These are phyloP conservation scores for Elaeagnus macrophylla DNA, from an alignment of 306 rosid genomes.

Conservation along the genomic window DNA sequence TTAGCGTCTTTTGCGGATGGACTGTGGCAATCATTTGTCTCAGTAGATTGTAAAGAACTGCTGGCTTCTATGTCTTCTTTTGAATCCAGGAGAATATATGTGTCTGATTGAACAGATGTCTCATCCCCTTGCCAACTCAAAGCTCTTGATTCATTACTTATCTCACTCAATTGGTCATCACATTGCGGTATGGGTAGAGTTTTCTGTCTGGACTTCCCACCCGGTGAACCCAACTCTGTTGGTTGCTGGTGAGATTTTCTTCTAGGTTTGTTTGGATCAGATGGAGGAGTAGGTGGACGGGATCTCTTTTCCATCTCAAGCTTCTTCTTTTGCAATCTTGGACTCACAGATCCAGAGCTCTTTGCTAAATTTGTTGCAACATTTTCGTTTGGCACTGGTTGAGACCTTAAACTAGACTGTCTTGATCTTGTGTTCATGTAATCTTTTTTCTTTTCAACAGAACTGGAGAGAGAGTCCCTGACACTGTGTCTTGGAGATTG, in stretches of 20 bases:
- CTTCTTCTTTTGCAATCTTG: slow-evolving; percentile 71
- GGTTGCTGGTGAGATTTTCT: slow-evolving; percentile 42
- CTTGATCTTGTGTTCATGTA: slow-evolving; percentile 29
- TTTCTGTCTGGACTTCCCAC: slow-evolving; percentile 50
- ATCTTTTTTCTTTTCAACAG: slow-evolving; percentile 45
- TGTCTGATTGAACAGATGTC: slow-evolving; percentile 35
- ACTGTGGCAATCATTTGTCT: slow-evolving; percentile 34
- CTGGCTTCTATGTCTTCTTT: slow-evolving; percentile 45
- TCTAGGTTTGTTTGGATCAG: slow-evolving; percentile 47
- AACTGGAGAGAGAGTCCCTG: slow-evolving; percentile 32
- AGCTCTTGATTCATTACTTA: slow-evolving; percentile 50
- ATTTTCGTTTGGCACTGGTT: slow-evolving; percentile 36
- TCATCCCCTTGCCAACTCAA: slow-evolving; percentile 59
- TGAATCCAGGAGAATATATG: slow-evolving; percentile 21
- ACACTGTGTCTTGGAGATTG: slow-evolving; percentile 34
- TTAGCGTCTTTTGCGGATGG: slow-evolving; percentile 40
- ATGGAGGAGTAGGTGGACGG: slow-evolving; percentile 53
- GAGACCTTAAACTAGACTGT: slow-evolving; percentile 41
- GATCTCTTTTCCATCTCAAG: slow-evolving; percentile 61
- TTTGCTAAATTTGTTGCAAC: slow-evolving; percentile 30
- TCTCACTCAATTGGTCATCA: slow-evolving; percentile 62
- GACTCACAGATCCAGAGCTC: slow-evolving; percentile 65
- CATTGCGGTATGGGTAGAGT: slow-evolving; percentile 26
- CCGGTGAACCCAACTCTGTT: slow-evolving; percentile 38
- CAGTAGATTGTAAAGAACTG: slow-evolving; percentile 29